Evolutionary conservation across 1,284 basidiomycete species (phyloP).

Genomic region (Apiotrichum gamsii): DNA sequence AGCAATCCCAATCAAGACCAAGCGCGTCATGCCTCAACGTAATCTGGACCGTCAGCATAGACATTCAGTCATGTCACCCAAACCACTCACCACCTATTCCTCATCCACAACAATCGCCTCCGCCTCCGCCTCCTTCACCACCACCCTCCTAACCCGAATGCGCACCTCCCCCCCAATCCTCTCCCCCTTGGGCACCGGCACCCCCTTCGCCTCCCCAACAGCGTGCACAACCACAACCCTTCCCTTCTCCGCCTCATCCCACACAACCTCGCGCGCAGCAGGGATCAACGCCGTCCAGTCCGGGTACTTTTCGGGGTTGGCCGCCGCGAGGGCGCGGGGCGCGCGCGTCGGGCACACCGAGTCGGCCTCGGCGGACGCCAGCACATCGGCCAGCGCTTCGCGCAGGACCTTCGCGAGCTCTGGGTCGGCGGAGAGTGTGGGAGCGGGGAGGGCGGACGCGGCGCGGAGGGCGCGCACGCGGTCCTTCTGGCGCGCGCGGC

Average conservation of each 20-base stretch:
- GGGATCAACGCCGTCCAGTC: slow-evolving; percentile 7
- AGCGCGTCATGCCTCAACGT: too few species aligned
- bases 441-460: not conserved
- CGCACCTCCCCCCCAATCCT: too few species aligned
- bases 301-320: not conserved
- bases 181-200: too few species aligned
- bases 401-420: not conserved
- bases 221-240: not conserved
- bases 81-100: too few species aligned
- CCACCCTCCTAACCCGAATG: too few species aligned
- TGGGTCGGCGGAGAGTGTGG: not conserved
- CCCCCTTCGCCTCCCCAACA: too few species aligned
- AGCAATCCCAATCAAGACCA: too few species aligned
- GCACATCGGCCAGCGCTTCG: slow-evolving; percentile 1
- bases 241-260: not conserved
- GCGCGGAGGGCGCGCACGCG: slow-evolving; percentile 5
- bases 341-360: slow-evolving; percentile 7
- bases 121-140: too few species aligned
- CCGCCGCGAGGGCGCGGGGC: not conserved
- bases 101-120: too few species aligned
- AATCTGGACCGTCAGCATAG: too few species aligned
- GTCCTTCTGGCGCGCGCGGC: slow-evolving; percentile 7
- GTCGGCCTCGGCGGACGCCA: not conserved
- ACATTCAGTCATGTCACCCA: too few species aligned
- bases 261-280: slow-evolving; percentile 4